Evolutionary conservation across 208 protist species (phyloP), one percentile per base, ranked within the genome.

Genomic region (Leishmania tarentolae): DNA sequence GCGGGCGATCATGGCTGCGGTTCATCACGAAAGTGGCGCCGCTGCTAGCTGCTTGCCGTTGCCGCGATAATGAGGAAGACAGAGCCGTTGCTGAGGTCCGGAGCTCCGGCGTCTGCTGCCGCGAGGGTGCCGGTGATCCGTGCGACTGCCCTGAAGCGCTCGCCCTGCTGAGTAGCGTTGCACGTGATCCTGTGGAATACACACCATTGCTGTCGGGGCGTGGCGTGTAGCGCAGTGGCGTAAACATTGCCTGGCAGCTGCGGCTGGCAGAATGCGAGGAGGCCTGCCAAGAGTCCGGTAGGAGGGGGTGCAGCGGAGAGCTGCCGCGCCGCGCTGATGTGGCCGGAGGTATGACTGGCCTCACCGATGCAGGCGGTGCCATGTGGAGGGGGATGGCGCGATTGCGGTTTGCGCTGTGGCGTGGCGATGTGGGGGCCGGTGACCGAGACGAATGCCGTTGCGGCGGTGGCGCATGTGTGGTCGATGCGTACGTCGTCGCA

Each of bases 371-470:
- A 68, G 15, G 35, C 7, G n/a, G 66, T 50, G 53, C 72, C 52
- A 40, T 47, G 71, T 81, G 81, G 56, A 66, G 81, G 0, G 76
- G 81, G 3, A 81, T 76, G 59, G 73, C 78, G 61, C 71, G 81
- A 35, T 56, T 81, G 81, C 75, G 70, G 40, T 40, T 68, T 7
- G 35, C 24, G 11, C 35, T 46, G 21, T 52, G 69, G 53, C 66
- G 61, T 9, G 21, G 21, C 50, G 71, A 31, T 42, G n/a, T 35
- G 59, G 65, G 9, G 31, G 31, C 24, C 40, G 68, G 1, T 19
- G 28, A 31, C 42, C 2, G 79, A 52, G 79, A 56, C 9, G 40
- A 57, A 3, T 44, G 44, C 13, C 56, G 71, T 5, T 75, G 46
- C n/a, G 3, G 71, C 24, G 57, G 46, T 37, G 46, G n/a, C 8